These are phyloP conservation scores for Mycena metata DNA, from an alignment of 768 basidiomycete genomes.

Conservation along the genomic window DNA sequence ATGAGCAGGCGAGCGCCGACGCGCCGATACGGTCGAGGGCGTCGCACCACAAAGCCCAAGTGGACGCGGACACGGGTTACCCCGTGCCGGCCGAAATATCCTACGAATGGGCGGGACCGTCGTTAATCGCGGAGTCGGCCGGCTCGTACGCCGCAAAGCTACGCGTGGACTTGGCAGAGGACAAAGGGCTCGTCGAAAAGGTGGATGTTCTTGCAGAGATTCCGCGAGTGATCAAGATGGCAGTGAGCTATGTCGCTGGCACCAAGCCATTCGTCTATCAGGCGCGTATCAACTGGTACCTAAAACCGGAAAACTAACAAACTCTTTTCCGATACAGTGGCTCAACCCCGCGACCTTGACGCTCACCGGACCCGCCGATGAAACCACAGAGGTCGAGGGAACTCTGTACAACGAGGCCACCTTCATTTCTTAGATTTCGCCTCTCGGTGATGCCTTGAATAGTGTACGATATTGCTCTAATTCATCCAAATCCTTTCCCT, in stretches of 20 bases:
- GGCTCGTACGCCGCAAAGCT: conserved; percentile 71
- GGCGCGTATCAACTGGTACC: conserved; percentile 57
- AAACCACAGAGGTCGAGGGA: conserved; percentile 71
- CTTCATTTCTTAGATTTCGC: conserved; percentile 74
- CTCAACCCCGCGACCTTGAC: conserved; percentile 59
- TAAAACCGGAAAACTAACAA: conserved; percentile 5
- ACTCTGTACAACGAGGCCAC: conserved; percentile 90
- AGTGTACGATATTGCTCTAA: conserved; percentile 31
- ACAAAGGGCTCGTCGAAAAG: conserved; percentile 88
- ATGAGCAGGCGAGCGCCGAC: conserved; percentile 61
- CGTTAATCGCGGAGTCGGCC: conserved; percentile 64
- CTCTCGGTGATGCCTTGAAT: conserved; percentile 22
- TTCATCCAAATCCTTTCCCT: conserved; percentile 16
- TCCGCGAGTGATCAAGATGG: conserved; percentile 91
- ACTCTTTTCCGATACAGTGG: conserved; percentile 53
- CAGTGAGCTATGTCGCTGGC: conserved; percentile 92
- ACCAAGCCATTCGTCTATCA: conserved; percentile 97
- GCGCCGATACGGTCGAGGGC: conserved; percentile 73
- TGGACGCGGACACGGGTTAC: conserved; percentile 89
- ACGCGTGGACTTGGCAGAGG: conserved; percentile 68
- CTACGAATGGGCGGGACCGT: conserved; percentile 85
- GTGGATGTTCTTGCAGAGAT: conserved; percentile 97
- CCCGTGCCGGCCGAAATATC: conserved; percentile 73
- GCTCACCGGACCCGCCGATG: conserved; percentile 56
- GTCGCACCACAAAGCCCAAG: conserved; percentile 68